Evolutionary conservation across 768 basidiomycete species (phyloP).

Genomic region (Coprinopsis marcescibilis): DNA sequence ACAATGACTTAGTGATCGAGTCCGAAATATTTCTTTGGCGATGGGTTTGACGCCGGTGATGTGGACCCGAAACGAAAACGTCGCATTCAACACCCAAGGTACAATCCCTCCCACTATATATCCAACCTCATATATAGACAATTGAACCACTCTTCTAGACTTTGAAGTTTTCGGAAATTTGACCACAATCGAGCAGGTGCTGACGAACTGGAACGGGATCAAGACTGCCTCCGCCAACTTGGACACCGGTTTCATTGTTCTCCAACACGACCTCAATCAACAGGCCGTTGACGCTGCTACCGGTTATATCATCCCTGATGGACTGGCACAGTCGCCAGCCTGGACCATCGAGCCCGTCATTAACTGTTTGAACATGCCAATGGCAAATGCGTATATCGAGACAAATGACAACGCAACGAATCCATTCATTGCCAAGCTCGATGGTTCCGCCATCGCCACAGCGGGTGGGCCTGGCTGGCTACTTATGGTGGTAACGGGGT

Average conservation of each 20-base stretch:
- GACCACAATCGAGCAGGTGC: slow-evolving; percentile 48
- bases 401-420: slow-evolving; percentile 66
- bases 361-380: slow-evolving; percentile 51
- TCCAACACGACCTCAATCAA: slow-evolving; percentile 82
- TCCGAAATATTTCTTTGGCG: slow-evolving; percentile 72
- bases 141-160: too few species aligned
- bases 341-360: slow-evolving; percentile 71
- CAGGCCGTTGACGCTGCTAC: slow-evolving; percentile 79
- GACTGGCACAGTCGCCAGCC: slow-evolving; percentile 55
- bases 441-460: too few species aligned
- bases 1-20: slow-evolving; percentile 57
- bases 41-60: slow-evolving; percentile 82
- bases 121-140: not conserved
- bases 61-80: slow-evolving; percentile 67
- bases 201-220: slow-evolving; percentile 68
- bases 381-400: slow-evolving; percentile 72
- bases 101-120: too few species aligned
- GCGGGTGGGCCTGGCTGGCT: not conserved
- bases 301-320: slow-evolving; percentile 79
- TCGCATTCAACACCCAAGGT: slow-evolving; percentile 69
- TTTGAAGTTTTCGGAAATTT: slow-evolving; percentile 70
- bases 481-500: not conserved
- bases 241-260: slow-evolving; percentile 74
- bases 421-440: slow-evolving; percentile 29
- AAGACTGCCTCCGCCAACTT: slow-evolving; percentile 51